Percentiles rank a stretch among this genome's conserved stretches.
phyloP scores from a whole-genome alignment of 2,329 filamentous ascomycete genomes.

The Aulographum hederae region DNA sequence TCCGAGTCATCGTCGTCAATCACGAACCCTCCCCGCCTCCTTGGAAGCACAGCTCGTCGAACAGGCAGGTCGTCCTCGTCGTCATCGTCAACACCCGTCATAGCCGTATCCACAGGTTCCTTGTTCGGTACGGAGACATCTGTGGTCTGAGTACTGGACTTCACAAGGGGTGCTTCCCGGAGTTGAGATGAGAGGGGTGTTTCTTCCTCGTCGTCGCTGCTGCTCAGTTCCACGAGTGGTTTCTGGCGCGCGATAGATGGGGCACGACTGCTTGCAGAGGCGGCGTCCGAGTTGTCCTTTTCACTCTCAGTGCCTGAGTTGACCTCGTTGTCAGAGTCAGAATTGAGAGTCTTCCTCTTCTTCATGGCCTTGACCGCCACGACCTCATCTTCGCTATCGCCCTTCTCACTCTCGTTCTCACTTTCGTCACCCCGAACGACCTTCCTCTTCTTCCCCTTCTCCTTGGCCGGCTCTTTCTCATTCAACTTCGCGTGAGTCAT shows the following conservation, averaged over 20 bases:
- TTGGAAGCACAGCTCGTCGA: not conserved
- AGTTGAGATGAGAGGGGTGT: too few relatives aligned
- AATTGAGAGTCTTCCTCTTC: too few relatives aligned
- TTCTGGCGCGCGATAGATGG: not conserved
- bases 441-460: constrained; percentile 9
- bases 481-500: constrained; percentile 1
- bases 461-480: not conserved
- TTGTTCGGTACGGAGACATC: not conserved
- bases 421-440: constrained; percentile 2
- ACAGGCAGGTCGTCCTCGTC: not conserved
- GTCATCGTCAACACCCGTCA: not conserved
- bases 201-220: not conserved
- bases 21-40: not conserved
- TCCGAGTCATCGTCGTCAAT: not conserved
- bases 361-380: too few relatives aligned
- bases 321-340: too few relatives aligned
- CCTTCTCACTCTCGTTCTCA: too few relatives aligned
- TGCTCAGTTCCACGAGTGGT: not conserved
- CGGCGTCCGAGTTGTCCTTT: too few relatives aligned
- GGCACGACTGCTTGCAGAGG: too few relatives aligned
- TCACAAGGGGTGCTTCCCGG: too few relatives aligned
- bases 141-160: too few relatives aligned
- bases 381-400: too few relatives aligned
- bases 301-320: too few relatives aligned
- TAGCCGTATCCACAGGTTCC: too few relatives aligned